Evolutionary conservation across 331 rosid species (phyloP), one percentile per base, ranked within the genome.

Genomic region (Malus hybrid): DNA sequence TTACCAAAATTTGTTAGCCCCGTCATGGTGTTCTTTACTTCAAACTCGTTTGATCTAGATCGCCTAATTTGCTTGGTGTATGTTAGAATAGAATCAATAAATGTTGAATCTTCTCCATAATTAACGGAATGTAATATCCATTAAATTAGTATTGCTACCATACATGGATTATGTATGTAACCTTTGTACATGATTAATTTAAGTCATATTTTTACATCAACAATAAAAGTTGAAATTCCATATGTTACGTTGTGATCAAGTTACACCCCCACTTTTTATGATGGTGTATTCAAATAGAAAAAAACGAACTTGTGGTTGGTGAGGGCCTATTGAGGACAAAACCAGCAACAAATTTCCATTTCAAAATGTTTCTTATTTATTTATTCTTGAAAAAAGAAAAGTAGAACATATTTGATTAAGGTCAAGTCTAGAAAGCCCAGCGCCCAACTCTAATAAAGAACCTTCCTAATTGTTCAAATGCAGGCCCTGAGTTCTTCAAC

Each of bases 341-440:
- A 74, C 46, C 52, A 16, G 66, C 54, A 15, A 24, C 56, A 4
- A 31, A 6, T 55, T 44, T 44, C 50, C 48, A 42, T 42, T 52
- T 28, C 65, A 70, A 66, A 18, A 59, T 52, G n/a, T 10, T 5
- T 10, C 16, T 65, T 6, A 42, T 10, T 64, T 3, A 3, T 18
- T 32, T 19, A 10, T 44, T 14, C 6, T 9, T 10, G 1, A 5
- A 65, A n/a, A 78, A 46, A 6, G 48, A 11, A 6, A 36, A 13
- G 0, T 44, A 20, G 16, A 56, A 7, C 4, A 13, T 14, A 67
- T 73, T 22, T 39, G 7, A 27, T 56, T 18, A 73, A 60, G 60
- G 54, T 57, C 31, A 10, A 78, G 86, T 85, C 89, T 83, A 87
- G 79, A 87, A 85, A 73, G 73, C 48, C 59, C 81, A 67, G 83